Percentiles rank a stretch among this genome's conserved stretches.
Evolutionary conservation across 768 basidiomycete genomes (phyloP).

Genomic region (Amanita rubescens): DNA sequence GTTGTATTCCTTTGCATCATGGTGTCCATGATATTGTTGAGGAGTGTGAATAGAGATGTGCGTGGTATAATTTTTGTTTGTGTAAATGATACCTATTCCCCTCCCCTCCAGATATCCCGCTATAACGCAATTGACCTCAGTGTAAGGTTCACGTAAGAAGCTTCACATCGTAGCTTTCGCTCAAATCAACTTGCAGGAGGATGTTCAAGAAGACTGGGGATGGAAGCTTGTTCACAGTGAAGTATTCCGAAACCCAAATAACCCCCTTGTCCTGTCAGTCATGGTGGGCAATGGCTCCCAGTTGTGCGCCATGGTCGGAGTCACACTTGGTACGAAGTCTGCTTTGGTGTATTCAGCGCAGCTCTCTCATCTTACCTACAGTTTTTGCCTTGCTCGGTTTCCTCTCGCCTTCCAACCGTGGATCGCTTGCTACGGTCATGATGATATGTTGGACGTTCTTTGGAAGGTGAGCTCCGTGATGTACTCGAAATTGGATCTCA

Average conservation of each 20-base stretch:
- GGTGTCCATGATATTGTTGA: slow-evolving; percentile 86
- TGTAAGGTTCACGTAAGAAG: slow-evolving; percentile 32
- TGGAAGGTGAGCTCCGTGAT: slow-evolving; percentile 50
- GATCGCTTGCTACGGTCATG: slow-evolving; percentile 90
- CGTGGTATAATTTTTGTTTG: slow-evolving; percentile 17
- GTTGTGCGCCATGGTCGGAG: slow-evolving; percentile 75
- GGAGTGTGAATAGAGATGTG: slow-evolving; percentile 86
- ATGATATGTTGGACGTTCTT: slow-evolving; percentile 94
- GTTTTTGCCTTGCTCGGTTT: slow-evolving; percentile 92
- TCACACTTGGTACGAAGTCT: slow-evolving; percentile 65
- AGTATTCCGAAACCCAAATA: slow-evolving; percentile 80
- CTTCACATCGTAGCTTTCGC: neutral
- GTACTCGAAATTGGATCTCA: neutral
- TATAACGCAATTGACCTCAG: slow-evolving; percentile 93
- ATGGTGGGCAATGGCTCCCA: slow-evolving; percentile 91
- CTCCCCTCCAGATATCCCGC: slow-evolving; percentile 60
- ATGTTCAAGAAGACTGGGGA: slow-evolving; percentile 96
- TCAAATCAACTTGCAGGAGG: slow-evolving; percentile 48
- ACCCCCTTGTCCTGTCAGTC: slow-evolving; percentile 73
- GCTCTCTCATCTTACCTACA: slow-evolving; percentile 19
- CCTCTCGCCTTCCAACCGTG: slow-evolving; percentile 92
- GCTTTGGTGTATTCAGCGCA: neutral
- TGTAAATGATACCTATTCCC: slow-evolving; percentile 10
- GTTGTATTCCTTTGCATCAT: slow-evolving; percentile 87
- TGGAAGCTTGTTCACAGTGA: slow-evolving; percentile 98